Evolutionary conservation across 768 basidiomycete species (phyloP), one percentile per base, ranked within the genome.

Genomic region (Psilocybe cubensis): DNA sequence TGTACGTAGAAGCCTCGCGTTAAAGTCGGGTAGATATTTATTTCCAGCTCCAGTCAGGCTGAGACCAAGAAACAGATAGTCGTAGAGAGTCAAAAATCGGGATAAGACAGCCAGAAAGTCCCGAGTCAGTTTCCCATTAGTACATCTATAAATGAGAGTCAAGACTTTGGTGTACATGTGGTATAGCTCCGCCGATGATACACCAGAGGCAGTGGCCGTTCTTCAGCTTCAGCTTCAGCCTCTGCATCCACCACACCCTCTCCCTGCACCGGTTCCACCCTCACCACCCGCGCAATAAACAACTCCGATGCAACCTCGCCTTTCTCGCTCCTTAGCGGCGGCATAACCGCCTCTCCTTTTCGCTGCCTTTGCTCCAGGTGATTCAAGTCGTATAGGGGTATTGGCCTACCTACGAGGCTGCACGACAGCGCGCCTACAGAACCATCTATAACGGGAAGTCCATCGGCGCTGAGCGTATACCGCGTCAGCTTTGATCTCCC

Each of bases 391-490:
- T 86, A 76, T 18, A 96, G 74, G 0, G 86, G 83, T 61, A 92
- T 72, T 0, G 87, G 82, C 0, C 73, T 72, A 3, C 79, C 72
- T 12, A 94, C 79, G 17, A 95, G 77, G 29, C 77, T 76, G 71
- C 94, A 96, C 1, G 86, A 81, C 8, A 96, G 64, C 3, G 87
- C 85, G 8, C 93, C 94, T 7, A 96, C 70, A 7, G 79, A 76
- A 14, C 81, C 83, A 2, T 78, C 69, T 5, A 91, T 68, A 3
- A 91, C 66, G 1, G 87, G 91, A 12, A 89, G 66, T 0, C 85
- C 86, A 11, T 88, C 85, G 3, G 62, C 59, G 9, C 78, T 81
- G 23, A 76, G 72, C 1, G 65, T 68, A 66, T 82, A 81, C 1
- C 63, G 68, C 8, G 77, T 33, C 38, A 51, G 29, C 8, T 28